phyloP scores from a whole-genome alignment of 805 yeast genomes.

The Cyberlindnera subsufficiens region DNA sequence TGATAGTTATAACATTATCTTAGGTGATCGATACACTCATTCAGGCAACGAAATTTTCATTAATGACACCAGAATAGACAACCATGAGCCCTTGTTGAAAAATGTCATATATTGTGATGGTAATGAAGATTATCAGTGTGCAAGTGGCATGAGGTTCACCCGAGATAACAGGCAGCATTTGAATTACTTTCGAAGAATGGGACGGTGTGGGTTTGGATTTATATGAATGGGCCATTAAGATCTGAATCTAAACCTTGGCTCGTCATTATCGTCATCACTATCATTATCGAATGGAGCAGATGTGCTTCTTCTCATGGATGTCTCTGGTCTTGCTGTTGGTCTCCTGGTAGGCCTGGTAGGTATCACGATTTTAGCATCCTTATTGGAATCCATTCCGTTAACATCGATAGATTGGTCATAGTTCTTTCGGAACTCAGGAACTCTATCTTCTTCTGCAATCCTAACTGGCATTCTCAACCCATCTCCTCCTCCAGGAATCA shows the following conservation, averaged over 20 bases:
- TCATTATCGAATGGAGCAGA: slow-evolving; percentile 9
- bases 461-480: slow-evolving; percentile 20
- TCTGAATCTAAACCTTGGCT: slow-evolving; percentile 30
- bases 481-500: slow-evolving; percentile 11
- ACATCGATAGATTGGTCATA: neutral
- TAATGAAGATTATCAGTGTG: slow-evolving; percentile 54
- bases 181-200: slow-evolving; percentile 24
- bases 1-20: slow-evolving; percentile 6
- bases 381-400: neutral
- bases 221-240: neutral
- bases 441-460: slow-evolving; percentile 1
- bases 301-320: too few relatives aligned
- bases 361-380: too few relatives aligned
- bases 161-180: slow-evolving; percentile 21
- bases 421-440: slow-evolving; percentile 18
- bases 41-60: slow-evolving; percentile 20
- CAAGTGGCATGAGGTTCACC: slow-evolving; percentile 15
- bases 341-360: too few relatives aligned
- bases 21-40: slow-evolving; percentile 16
- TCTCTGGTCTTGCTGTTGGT: too few relatives aligned
- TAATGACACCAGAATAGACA: slow-evolving; percentile 13
- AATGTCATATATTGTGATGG: slow-evolving; percentile 77
- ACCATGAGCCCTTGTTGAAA: slow-evolving; percentile 7
- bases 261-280: slow-evolving; percentile 28
- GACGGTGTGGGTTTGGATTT: slow-evolving; percentile 21